Base-by-base conservation (phyloP, 1,284 basidiomycete species). In the Irpex sp. region DNA sequence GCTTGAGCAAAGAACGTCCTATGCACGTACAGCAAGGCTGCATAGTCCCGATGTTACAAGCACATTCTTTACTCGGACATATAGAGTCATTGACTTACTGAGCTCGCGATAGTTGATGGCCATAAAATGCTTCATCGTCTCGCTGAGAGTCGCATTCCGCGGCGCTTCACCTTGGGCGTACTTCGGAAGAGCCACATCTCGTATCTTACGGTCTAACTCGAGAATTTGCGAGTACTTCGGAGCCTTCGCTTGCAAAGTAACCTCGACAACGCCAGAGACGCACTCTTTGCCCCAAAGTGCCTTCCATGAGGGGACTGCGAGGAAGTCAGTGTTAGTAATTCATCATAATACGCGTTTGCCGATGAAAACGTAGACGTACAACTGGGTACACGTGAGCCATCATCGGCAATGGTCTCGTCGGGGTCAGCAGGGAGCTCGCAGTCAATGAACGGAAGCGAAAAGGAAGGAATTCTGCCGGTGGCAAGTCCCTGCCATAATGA, bases 211-310 rank as follows among this genome's bases (percentile, higher is more conserved):
- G 58, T 75, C 73, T 9, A 75, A 68, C 37, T 73, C 72, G 54
- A 74, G 67, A 56, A 75, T 72, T 54, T 67, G 65, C 0, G 70
- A 69, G 58, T 75, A 75, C 68, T 83, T 86, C 0, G 88, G 87
- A 1, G 88, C 84, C 15, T 82, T 82, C 2, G 88, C 85, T 0
- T 83, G 86, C 49, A 89, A 74, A 15, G 85, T 84, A 17, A 84
- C 83, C 73, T 86, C 83, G 5, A 88, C 87, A 26, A 90, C 85
- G 13, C 81, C 80, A 17, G 87, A 79, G 6, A 90, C 79, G 68
- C 87, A 89, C 63, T 88, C 83, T 26, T 82, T 82, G 7, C 87
- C 88, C 71, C 89, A 91, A 4, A 79, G 81, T 26, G 88, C 87
- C 73, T 89, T 90, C 89, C 89, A 90, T 59, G 78, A 81, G 1